A percentile compares a stretch with the other conserved stretches of the same genome.
Evolutionary conservation across 495 filamentous ascomycete genomes (phyloP).

Genomic region (Penicillium parvum): DNA sequence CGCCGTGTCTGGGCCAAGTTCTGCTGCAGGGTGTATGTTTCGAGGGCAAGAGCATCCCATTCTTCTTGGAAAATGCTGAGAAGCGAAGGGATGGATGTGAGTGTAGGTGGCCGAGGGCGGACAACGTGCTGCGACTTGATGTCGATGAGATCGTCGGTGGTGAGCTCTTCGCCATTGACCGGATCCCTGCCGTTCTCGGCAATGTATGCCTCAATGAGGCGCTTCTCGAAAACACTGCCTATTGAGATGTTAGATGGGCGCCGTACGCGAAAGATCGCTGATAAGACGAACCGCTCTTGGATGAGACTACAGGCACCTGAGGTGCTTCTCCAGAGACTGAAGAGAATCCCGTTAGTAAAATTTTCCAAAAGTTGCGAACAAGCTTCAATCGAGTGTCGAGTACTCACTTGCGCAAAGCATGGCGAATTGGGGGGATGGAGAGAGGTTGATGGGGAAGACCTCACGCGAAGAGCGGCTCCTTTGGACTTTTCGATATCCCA

Average conservation of each 20-base stretch:
- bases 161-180: constrained; percentile 84
- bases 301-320: constrained; percentile 88
- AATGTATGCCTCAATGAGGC: constrained; percentile 92
- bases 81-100: constrained; percentile 95
- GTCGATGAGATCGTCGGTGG: constrained; percentile 78
- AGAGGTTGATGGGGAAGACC: constrained; percentile 22
- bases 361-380: background rate
- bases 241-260: constrained; percentile 23
- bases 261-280: constrained; percentile 4
- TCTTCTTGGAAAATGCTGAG: constrained; percentile 97
- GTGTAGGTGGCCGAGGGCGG: constrained; percentile 83
- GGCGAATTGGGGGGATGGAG: constrained; percentile 29
- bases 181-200: constrained; percentile 92
- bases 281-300: constrained; percentile 73
- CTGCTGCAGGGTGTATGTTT: constrained; percentile 83
- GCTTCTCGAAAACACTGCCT: constrained; percentile 92
- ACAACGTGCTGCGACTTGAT: constrained; percentile 79
- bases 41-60: constrained; percentile 91
- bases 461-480: constrained; percentile 36
- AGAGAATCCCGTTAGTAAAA: constrained; percentile 21
- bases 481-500: constrained; percentile 41
- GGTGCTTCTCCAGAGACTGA: constrained; percentile 96
- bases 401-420: constrained; percentile 75
- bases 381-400: background rate
- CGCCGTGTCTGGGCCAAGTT: constrained; percentile 85